These are phyloP conservation scores for Aspergillus panamensis DNA, from an alignment of 495 filamentous ascomycete species.

Conservation along the genomic window DNA sequence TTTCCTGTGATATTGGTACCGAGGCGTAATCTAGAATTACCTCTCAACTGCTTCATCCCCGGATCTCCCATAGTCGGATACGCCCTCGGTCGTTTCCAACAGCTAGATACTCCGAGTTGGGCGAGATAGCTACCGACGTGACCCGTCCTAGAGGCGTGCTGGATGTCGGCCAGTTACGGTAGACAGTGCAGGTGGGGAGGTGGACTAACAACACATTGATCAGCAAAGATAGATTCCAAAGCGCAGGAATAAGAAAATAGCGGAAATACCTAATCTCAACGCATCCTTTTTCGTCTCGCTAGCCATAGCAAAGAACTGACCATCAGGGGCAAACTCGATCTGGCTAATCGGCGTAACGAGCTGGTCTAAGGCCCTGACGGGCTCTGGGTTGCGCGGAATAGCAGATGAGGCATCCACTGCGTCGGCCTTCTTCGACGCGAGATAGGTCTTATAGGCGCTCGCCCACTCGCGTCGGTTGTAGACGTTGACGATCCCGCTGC, in stretches of 20 bases:
- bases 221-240: conserved; percentile 10
- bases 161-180: conserved; percentile 92
- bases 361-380: conserved; percentile 70
- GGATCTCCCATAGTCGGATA: conserved; percentile 84
- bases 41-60: conserved; percentile 29
- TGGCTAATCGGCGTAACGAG: conserved; percentile 78
- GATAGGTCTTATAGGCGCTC: conserved; percentile 25
- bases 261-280: conserved; percentile 58
- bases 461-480: conserved; percentile 76
- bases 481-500: conserved; percentile 83
- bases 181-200: conserved; percentile 87
- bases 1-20: no score
- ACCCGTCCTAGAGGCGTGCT: conserved; percentile 86
- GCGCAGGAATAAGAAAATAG: not conserved
- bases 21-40: not conserved
- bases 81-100: conserved; percentile 85
- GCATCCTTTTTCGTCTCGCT: conserved; percentile 86
- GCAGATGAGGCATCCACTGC: conserved; percentile 37
- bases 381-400: conserved; percentile 63
- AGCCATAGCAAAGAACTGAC: conserved; percentile 80
- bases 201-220: conserved; percentile 54
- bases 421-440: conserved; percentile 28
- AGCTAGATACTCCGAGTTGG: conserved; percentile 65
- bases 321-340: conserved; percentile 78
- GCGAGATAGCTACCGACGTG: conserved; percentile 73